Base-by-base conservation (phyloP, 305 asterid genomes). In the Ajuga reptans region DNA sequence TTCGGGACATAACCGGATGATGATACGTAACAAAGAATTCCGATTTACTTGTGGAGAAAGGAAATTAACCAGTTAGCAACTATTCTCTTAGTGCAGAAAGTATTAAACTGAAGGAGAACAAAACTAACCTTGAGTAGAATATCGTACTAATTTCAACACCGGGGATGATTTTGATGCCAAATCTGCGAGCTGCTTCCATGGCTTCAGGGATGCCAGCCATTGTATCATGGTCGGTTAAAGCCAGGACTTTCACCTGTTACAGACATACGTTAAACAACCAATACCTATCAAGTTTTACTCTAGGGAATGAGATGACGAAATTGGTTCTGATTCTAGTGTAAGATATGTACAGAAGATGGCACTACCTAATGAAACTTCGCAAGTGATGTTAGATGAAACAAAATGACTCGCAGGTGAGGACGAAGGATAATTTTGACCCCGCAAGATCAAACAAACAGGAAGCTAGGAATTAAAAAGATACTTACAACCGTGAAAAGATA, bases 211-310 rank as follows among this genome's bases (percentile, higher is more conserved):
- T 75, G 59, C 97, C 99, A 14, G 89, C 80, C 88, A 93, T 78
- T 4, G 99, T 93, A 79, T 93, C 99, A 71, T 93, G 99, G 83
- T 90, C 97, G 0, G 99, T 93, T 84, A 93, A 79, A 56, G 99
- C 87, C 76, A 93, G 85, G 62, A 93, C 99, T 81, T 90, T 90
- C 75, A 93, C 99, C 99, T 93, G 96, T 81, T 80, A 80, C 79
- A 81, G 77, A 77, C 72, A 69, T 66, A 62, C 66, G 15, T 65
- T 17, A 50, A 64, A 68, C 43, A 72, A 63, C 79, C 68, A 82
- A 67, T 29, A 12, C 36, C 71, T 56, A 49, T 69, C 61, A 24
- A 17, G 37, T 54, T 34, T 55, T 50, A 12, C n/a, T n/a, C n/a
- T 9, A 39, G 53, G 7, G 9, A 45, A 65, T 50, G 33, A 45